These are phyloP conservation scores for Breynia disticha DNA, from an alignment of 441 rosid species.

Conservation along the genomic window DNA sequence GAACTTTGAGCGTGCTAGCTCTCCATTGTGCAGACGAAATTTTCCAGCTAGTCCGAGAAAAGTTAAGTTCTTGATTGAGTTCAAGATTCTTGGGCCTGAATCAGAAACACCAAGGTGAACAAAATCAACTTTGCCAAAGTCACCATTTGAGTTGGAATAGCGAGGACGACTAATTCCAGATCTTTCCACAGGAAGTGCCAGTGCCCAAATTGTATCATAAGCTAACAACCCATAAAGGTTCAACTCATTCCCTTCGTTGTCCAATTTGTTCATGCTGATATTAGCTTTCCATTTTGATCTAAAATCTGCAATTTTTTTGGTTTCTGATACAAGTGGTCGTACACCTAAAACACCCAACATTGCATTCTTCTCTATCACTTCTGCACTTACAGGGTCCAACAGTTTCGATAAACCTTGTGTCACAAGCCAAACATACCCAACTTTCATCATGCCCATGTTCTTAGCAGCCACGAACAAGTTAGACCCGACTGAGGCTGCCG, in stretches of 20 bases:
- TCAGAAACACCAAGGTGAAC: background rate
- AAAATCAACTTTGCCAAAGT: background rate
- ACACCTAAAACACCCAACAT: slow-evolving; percentile 1
- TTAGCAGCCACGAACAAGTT: slow-evolving; percentile 17
- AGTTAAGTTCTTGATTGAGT: background rate
- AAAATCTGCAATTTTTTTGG: background rate
- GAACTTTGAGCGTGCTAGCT: background rate
- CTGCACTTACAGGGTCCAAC: too few relatives aligned
- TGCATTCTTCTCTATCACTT: too few relatives aligned
- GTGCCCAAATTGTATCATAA: slow-evolving; percentile 27
- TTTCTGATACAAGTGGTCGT: background rate
- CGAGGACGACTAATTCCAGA: too few relatives aligned
- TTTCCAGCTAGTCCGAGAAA: background rate
- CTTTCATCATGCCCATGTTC: too few relatives aligned
- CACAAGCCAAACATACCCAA: too few relatives aligned
- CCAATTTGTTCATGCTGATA: too few relatives aligned
- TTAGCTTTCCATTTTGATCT: background rate
- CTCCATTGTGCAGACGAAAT: background rate
- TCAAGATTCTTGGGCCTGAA: background rate
- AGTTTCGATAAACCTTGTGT: too few relatives aligned
- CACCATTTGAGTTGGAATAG: background rate
- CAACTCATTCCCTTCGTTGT: background rate
- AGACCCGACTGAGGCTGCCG: too few relatives aligned
- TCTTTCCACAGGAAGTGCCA: background rate
- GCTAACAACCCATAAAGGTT: slow-evolving; percentile 33